Evolutionary conservation across 2,329 filamentous ascomycete species (phyloP).

Genomic region (Calonectria pseudoturangicola): DNA sequence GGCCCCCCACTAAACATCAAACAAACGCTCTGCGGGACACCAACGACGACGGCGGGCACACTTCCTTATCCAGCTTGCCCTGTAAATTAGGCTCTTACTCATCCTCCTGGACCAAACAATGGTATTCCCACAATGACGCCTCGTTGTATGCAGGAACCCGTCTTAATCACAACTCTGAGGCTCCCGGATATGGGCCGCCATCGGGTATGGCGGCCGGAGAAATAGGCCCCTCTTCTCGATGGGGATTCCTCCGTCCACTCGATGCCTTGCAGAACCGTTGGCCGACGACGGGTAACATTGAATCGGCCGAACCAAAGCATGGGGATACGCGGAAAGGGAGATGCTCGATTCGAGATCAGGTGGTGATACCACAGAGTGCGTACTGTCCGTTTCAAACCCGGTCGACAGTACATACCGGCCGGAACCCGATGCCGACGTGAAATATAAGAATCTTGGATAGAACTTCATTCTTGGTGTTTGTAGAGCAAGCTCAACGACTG

Average conservation of each 20-base stretch:
- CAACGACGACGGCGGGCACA: slow-evolving; percentile 9
- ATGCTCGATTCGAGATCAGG: neutral
- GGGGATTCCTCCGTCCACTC: slow-evolving; percentile 19
- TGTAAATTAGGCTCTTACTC: slow-evolving; percentile 1
- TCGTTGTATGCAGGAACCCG: slow-evolving; percentile 19
- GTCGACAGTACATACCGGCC: neutral
- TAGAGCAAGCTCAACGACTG: slow-evolving; percentile 29
- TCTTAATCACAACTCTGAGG: slow-evolving; percentile 5
- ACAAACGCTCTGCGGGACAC: neutral
- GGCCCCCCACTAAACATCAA: slow-evolving; percentile 28
- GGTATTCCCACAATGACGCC: neutral
- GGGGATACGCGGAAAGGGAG: slow-evolving; percentile 10
- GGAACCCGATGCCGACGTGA: slow-evolving; percentile 27
- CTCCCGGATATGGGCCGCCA: neutral
- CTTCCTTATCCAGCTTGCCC: neutral
- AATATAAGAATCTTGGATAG: slow-evolving; percentile 21
- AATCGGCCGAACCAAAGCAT: neutral
- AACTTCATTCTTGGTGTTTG: neutral
- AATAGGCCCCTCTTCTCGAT: slow-evolving; percentile 23
- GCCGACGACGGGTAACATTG: slow-evolving; percentile 1
- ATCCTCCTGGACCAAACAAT: neutral
- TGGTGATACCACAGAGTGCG: neutral
- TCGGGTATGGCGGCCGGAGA: slow-evolving; percentile 37
- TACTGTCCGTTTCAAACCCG: slow-evolving; percentile 10
- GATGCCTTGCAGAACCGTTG: neutral